A percentile compares a stretch with the other conserved stretches of the same genome.
Conservation (phyloP, 2,329 filamentous ascomycete species). For the Trichoderma sp. region DNA sequence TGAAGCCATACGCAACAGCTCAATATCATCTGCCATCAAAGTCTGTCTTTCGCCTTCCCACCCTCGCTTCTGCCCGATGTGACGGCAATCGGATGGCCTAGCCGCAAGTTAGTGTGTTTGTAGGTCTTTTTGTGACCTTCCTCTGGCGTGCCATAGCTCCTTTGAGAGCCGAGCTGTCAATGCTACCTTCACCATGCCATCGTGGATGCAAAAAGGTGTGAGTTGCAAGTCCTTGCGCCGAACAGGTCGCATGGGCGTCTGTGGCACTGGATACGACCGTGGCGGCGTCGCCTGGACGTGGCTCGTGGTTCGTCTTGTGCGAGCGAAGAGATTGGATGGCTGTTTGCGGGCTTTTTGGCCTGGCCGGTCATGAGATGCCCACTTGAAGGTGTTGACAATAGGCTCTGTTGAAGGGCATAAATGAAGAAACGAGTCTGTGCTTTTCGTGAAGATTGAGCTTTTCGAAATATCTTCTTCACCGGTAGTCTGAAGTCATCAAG, state of each 20-base stretch:
- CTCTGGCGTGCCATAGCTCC: not conserved
- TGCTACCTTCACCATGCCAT: conserved; percentile 1
- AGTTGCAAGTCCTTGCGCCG: not conserved
- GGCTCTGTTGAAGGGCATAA: no score
- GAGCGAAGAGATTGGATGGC: not conserved
- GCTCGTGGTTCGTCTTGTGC: not conserved
- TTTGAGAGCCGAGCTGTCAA: not conserved
- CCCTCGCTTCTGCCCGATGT: conserved; percentile 6
- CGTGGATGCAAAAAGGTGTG: not conserved
- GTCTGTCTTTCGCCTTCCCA: not conserved
- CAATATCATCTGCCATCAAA: conserved; percentile 8
- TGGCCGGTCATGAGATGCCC: no score
- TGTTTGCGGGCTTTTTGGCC: no score
- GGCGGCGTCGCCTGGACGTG: not conserved
- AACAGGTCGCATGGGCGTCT: conserved; percentile 9
- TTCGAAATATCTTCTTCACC: no score
- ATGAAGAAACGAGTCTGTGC: no score
- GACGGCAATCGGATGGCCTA: conserved; percentile 14
- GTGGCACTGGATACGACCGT: conserved; percentile 16
- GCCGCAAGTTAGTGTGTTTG: not conserved
- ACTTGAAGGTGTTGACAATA: no score
- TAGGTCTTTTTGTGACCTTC: not conserved
- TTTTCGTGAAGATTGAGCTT: no score
- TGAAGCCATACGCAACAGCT: not conserved
- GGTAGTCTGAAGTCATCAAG: no score